Evolutionary conservation across 2,329 filamentous ascomycete genomes (phyloP).

Genomic region (Falciphora oryzae): DNA sequence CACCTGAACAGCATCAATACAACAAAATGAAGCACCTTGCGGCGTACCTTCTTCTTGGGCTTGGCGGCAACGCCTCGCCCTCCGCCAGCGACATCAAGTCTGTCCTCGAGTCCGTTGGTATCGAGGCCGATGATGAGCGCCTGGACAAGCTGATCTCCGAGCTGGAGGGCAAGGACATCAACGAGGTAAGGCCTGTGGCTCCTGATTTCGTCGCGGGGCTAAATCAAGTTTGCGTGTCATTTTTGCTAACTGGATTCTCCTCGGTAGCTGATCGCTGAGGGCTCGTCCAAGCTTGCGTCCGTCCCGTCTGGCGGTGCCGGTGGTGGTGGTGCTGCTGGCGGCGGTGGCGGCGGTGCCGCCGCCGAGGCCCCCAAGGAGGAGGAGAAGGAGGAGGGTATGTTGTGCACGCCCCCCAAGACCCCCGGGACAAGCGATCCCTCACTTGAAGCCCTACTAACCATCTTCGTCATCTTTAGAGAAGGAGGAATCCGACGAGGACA

Average conservation of each 20-base stretch:
- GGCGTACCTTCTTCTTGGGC: slow-evolving; percentile 94
- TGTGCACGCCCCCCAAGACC: slow-evolving; percentile 26
- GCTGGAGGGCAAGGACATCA: slow-evolving; percentile 88
- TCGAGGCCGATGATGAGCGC: slow-evolving; percentile 86
- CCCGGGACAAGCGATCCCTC: not conserved
- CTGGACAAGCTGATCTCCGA: slow-evolving; percentile 82
- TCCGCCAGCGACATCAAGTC: slow-evolving; percentile 79
- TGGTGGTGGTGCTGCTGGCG: slow-evolving; percentile 60
- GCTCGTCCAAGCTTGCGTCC: slow-evolving; percentile 90
- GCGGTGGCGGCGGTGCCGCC: slow-evolving; percentile 61
- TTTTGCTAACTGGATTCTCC: not conserved
- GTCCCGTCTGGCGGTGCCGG: slow-evolving; percentile 88
- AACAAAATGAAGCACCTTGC: slow-evolving; percentile 99
- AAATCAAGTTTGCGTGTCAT: not conserved
- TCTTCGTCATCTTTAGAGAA: slow-evolving; percentile 38
- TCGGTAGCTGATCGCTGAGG: slow-evolving; percentile 78
- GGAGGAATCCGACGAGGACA: slow-evolving; percentile 69
- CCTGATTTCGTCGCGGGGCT: not conserved
- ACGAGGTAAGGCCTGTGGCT: slow-evolving; percentile 59
- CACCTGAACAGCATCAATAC: slow-evolving; percentile 12
- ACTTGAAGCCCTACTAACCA: slow-evolving; percentile 4
- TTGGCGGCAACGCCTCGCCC: slow-evolving; percentile 87
- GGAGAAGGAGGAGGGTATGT: slow-evolving; percentile 79
- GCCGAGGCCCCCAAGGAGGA: slow-evolving; percentile 58
- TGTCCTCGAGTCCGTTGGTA: slow-evolving; percentile 89